Evolutionary conservation across 257 asterid genomes (phyloP).

Genomic region (Solanum tarijense): DNA sequence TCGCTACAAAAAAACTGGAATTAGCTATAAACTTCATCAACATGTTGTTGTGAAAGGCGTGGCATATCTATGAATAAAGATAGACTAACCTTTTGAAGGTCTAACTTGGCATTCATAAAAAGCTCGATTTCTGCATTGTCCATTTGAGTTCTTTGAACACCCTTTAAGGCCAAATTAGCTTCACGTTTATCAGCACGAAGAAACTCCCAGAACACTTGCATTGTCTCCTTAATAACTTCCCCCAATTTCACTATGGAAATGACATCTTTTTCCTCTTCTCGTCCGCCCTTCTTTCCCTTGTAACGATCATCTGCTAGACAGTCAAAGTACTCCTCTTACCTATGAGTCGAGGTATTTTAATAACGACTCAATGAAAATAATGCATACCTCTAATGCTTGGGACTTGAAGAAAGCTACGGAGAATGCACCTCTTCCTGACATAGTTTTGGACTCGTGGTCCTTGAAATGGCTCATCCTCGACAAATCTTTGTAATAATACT

Average conservation of each 20-base stretch:
- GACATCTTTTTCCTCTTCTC: constrained; percentile 24
- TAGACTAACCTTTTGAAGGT: constrained; percentile 53
- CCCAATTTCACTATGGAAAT: constrained; percentile 35
- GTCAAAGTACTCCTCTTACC: background rate
- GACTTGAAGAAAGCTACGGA: constrained; percentile 60
- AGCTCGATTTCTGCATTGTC: constrained; percentile 28
- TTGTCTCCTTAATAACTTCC: constrained; percentile 39
- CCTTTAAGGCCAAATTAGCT: constrained; percentile 14
- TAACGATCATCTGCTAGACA: constrained; percentile 47
- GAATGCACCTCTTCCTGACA: constrained; percentile 41
- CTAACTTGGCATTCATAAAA: constrained; percentile 20
- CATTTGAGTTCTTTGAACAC: constrained; percentile 12
- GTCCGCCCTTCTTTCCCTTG: constrained; percentile 35
- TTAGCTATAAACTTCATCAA: background rate
- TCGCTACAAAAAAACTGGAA: background rate
- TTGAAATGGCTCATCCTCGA: constrained; percentile 68
- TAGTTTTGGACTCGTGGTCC: constrained; percentile 53
- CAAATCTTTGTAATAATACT: constrained; percentile 62
- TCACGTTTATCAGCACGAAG: constrained; percentile 53
- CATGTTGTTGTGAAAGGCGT: background rate
- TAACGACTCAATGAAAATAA: background rate
- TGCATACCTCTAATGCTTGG: constrained; percentile 57
- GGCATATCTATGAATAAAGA: background rate
- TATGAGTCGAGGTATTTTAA: background rate
- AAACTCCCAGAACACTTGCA: constrained; percentile 52